Conservation (phyloP, 495 filamentous ascomycete species). For the Aspergillus sparsus region DNA sequence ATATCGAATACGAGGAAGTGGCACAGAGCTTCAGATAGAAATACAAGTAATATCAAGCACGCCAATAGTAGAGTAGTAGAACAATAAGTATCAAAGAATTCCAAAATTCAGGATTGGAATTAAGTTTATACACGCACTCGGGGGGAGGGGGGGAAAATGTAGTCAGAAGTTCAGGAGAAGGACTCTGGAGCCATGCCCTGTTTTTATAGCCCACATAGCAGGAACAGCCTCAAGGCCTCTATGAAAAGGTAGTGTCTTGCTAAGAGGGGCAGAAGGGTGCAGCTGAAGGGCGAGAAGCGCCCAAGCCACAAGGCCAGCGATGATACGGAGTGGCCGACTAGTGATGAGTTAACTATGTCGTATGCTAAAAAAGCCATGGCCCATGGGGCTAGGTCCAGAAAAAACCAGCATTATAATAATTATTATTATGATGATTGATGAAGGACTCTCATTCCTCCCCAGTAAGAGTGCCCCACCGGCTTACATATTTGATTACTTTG, state of each 20-base stretch:
- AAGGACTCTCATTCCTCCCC: not conserved
- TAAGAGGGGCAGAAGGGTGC: constrained; percentile 10
- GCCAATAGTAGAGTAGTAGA: not conserved
- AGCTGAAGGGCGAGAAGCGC: constrained; percentile 14
- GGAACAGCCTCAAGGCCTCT: constrained; percentile 1
- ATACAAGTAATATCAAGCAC: not conserved
- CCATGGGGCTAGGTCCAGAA: no score
- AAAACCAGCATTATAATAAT: not conserved
- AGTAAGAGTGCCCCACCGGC: constrained; percentile 19
- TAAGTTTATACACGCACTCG: not conserved
- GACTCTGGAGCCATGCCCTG: not conserved
- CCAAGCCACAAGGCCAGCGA: constrained; percentile 14
- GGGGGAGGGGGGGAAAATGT: not conserved
- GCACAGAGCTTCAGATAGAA: not conserved
- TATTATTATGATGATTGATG: not conserved
- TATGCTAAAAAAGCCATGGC: no score
- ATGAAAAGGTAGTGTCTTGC: constrained; percentile 1
- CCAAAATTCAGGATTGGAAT: not conserved
- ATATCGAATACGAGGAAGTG: not conserved
- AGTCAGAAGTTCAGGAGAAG: not conserved
- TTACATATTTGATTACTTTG: constrained; percentile 6
- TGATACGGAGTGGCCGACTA: constrained; percentile 2
- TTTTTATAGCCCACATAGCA: constrained; percentile 9
- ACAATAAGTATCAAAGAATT: not conserved
- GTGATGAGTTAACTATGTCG: no score